Percentiles rank a stretch among this genome's conserved stretches.
Conservation (phyloP, 176 grass and related monocot genomes). For the Canna indica region DNA sequence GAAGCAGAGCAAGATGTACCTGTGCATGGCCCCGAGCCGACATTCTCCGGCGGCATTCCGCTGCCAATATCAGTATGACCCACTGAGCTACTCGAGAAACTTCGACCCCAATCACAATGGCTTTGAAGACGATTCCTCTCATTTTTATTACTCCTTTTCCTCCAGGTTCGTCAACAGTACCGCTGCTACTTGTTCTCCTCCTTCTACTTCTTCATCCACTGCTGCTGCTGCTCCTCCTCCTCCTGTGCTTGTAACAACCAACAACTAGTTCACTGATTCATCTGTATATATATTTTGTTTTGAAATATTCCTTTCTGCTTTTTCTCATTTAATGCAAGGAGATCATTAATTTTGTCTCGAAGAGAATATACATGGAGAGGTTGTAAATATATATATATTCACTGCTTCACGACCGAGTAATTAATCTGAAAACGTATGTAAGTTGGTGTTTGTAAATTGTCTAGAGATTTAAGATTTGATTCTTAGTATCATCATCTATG, state of each 20-base stretch:
- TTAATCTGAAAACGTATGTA: too few relatives aligned
- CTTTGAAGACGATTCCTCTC: not conserved
- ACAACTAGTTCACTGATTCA: not conserved
- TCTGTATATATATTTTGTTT: not conserved
- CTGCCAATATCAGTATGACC: not conserved
- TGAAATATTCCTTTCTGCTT: too few relatives aligned
- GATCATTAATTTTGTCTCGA: too few relatives aligned
- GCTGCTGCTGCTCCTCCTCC: not conserved
- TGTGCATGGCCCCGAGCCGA: not conserved
- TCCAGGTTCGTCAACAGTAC: not conserved
- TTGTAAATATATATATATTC: too few relatives aligned
- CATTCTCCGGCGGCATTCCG: not conserved
- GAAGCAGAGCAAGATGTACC: not conserved
- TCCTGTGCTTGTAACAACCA: not conserved
- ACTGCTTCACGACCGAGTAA: too few relatives aligned
- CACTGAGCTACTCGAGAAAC: not conserved
- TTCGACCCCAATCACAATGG: not conserved
- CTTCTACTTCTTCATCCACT: not conserved
- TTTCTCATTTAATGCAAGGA: too few relatives aligned
- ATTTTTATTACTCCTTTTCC: not conserved
- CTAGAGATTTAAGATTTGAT: too few relatives aligned
- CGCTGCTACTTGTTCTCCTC: not conserved
- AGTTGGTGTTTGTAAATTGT: too few relatives aligned
- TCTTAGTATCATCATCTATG: too few relatives aligned
- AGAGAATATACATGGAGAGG: too few relatives aligned